These are phyloP conservation scores for Buddleja alternifolia DNA, from an alignment of 257 asterid genomes.

Conservation along the genomic window DNA sequence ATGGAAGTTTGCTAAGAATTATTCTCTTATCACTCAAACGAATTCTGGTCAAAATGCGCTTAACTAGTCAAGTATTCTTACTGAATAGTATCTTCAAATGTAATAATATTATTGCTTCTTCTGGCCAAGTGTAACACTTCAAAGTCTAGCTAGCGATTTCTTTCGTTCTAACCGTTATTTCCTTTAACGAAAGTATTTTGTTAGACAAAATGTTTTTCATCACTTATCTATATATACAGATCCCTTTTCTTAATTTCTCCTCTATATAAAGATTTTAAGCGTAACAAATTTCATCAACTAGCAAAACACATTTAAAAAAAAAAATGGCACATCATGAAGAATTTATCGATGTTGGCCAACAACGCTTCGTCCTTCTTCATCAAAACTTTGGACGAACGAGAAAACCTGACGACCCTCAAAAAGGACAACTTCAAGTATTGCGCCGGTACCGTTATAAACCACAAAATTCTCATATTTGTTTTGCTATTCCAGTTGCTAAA, in stretches of 20 bases:
- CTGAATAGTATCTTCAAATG: not conserved
- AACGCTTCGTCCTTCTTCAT: not conserved
- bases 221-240: not conserved
- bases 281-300: not conserved
- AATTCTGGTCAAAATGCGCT: not conserved
- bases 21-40: not conserved
- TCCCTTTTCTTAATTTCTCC: not conserved
- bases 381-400: no score
- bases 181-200: no score
- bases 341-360: not conserved
- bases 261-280: not conserved
- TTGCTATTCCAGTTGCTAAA: no score
- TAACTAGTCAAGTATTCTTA: not conserved
- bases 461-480: no score
- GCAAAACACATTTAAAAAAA: not conserved
- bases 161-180: no score
- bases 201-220: not conserved
- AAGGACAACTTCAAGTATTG: no score
- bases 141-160: no score
- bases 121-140: not conserved
- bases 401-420: no score
- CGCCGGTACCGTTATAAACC: no score
- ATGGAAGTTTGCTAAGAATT: not conserved
- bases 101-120: not conserved
- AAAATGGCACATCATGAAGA: conserved; percentile 15